Conservation (phyloP, 2,329 filamentous ascomycete genomes). For the Juglanconis sp. region DNA sequence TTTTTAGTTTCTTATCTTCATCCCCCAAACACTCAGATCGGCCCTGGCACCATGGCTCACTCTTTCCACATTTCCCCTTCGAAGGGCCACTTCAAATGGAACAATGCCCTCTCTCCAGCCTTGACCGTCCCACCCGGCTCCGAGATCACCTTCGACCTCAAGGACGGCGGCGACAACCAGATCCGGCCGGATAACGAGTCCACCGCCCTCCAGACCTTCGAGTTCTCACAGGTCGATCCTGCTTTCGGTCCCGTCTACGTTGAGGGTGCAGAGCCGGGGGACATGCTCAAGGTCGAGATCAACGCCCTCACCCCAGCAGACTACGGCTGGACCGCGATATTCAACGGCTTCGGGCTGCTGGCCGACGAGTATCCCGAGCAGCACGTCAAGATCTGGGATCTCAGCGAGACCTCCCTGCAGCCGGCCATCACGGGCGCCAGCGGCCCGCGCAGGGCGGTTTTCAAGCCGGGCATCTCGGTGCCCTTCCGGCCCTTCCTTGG, state of each 20-base stretch:
- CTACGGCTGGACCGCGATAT: constrained; percentile 53
- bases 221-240: constrained; percentile 41
- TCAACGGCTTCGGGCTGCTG: constrained; percentile 48
- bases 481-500: constrained; percentile 51
- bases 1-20: too few species aligned
- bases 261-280: constrained; percentile 46
- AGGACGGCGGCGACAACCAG: constrained; percentile 49
- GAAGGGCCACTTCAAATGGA: constrained; percentile 46
- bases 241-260: constrained; percentile 50
- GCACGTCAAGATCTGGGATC: constrained; percentile 46
- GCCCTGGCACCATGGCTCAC: constrained; percentile 18
- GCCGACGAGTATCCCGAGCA: constrained; percentile 43
- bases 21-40: not conserved
- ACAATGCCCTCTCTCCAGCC: constrained; percentile 40
- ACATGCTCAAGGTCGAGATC: constrained; percentile 50
- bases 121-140: constrained; percentile 45
- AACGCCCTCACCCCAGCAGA: constrained; percentile 40
- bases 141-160: constrained; percentile 45
- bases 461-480: constrained; percentile 46
- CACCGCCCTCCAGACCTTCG: constrained; percentile 37
- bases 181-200: constrained; percentile 40
- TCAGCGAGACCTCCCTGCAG: constrained; percentile 24
- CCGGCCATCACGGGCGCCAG: constrained; percentile 23
- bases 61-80: constrained; percentile 26
- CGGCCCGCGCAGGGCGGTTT: constrained; percentile 31